A percentile compares a stretch with the other conserved stretches of the same genome.
Evolutionary conservation across 495 filamentous ascomycete species (phyloP).

Genomic region (Ramalina peruviana): DNA sequence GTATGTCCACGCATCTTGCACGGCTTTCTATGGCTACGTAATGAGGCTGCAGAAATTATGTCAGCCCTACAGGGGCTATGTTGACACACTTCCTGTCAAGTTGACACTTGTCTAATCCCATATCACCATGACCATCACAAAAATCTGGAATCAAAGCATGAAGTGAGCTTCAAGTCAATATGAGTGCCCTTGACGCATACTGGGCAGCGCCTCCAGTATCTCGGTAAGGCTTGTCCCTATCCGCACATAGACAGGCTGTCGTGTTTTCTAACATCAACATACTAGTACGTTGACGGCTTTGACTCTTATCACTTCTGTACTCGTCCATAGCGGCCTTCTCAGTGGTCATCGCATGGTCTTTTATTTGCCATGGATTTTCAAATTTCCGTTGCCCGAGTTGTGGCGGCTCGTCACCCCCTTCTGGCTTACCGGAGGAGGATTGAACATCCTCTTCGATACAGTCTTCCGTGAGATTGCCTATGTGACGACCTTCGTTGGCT

Average conservation of each 20-base stretch:
- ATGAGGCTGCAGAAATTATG: background rate
- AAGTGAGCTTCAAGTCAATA: background rate
- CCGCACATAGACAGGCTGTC: background rate
- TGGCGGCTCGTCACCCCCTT: constrained; percentile 62
- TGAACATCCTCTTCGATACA: constrained; percentile 65
- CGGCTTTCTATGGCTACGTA: background rate
- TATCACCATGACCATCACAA: too few species aligned
- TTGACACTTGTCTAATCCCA: too few species aligned
- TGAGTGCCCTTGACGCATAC: constrained; percentile 43
- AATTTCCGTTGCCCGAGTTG: constrained; percentile 46
- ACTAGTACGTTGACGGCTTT: constrained; percentile 57
- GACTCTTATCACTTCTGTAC: constrained; percentile 47
- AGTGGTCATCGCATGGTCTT: constrained; percentile 42
- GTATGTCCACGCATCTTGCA: background rate
- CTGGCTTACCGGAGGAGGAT: constrained; percentile 47
- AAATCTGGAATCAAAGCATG: background rate
- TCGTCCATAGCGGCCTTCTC: constrained; percentile 47
- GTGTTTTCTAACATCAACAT: constrained; percentile 7
- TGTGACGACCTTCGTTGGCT: constrained; percentile 3
- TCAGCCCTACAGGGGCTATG: background rate
- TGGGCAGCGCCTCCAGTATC: constrained; percentile 58
- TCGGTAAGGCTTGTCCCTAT: constrained; percentile 34
- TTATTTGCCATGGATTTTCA: constrained; percentile 38
- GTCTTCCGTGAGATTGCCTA: constrained; percentile 50
- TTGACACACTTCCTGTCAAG: too few species aligned